These are phyloP conservation scores for Datisca glomerata DNA, from an alignment of 306 rosid genomes.

Conservation along the genomic window DNA sequence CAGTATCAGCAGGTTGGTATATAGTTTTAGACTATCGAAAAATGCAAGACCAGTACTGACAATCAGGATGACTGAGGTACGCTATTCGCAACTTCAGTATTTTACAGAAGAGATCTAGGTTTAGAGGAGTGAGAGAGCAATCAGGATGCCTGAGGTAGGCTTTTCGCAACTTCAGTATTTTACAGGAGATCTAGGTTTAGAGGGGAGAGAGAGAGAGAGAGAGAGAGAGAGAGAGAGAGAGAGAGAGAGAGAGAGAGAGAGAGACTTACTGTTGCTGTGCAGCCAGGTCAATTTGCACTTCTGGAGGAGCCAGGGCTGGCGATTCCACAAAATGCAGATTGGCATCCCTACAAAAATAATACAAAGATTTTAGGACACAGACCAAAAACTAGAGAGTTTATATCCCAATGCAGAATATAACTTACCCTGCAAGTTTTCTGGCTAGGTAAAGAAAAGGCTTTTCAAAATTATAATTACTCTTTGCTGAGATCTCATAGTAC, in stretches of 20 bases:
- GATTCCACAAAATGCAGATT: slow-evolving; percentile 79
- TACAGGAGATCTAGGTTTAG: too few species aligned
- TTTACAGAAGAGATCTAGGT: too few species aligned
- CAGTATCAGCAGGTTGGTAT: too few species aligned
- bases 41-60: too few species aligned
- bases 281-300: slow-evolving; percentile 65
- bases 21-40: too few species aligned
- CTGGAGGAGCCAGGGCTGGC: slow-evolving; percentile 88
- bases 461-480: slow-evolving; percentile 66
- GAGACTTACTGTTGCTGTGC: slow-evolving; percentile 50
- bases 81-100: too few species aligned
- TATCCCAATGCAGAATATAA: not conserved
- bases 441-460: slow-evolving; percentile 73
- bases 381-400: not conserved
- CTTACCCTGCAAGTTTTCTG: slow-evolving; percentile 80
- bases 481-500: slow-evolving; percentile 64
- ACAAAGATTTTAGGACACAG: not conserved
- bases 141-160: too few species aligned
- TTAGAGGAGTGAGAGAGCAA: too few species aligned
- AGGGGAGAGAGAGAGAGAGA: too few species aligned
- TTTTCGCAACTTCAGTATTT: too few species aligned
- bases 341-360: slow-evolving; percentile 36
- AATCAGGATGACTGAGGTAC: too few species aligned
- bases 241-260: not conserved
- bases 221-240: not conserved